Percentiles rank a stretch among this genome's conserved stretches.
Conservation (phyloP, 1,284 basidiomycete genomes). For the Ceratobasidium papillatum region DNA sequence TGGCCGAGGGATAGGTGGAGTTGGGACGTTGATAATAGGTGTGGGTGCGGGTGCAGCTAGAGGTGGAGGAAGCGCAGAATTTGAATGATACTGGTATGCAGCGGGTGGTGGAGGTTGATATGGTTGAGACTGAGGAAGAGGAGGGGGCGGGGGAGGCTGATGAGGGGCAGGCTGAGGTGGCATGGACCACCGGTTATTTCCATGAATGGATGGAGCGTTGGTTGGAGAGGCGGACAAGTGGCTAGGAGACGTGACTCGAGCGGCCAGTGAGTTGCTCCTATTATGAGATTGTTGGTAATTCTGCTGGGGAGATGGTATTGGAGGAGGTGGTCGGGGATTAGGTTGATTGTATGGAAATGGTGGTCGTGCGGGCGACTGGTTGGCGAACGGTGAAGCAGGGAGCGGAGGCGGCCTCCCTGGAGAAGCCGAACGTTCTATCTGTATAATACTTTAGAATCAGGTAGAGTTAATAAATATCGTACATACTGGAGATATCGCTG, state of each 20-base stretch:
- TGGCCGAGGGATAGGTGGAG: conserved; percentile 47
- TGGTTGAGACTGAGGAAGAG: conserved; percentile 49
- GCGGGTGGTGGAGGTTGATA: conserved; percentile 45
- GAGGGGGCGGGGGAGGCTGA: conserved; percentile 45
- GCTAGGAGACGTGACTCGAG: conserved; percentile 3
- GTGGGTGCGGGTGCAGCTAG: conserved; percentile 47
- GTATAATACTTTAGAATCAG: background rate
- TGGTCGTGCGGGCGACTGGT: conserved; percentile 22
- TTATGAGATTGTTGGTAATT: conserved; percentile 20
- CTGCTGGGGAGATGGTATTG: conserved; percentile 37
- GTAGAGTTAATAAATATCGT: background rate
- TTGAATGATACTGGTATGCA: conserved; percentile 43
- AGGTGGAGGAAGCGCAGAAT: conserved; percentile 48
- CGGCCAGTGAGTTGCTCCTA: conserved; percentile 26
- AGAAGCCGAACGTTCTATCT: background rate
- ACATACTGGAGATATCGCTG: background rate
- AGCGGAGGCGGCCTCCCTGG: conserved; percentile 7
- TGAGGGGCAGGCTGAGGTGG: conserved; percentile 43
- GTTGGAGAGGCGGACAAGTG: conserved; percentile 19
- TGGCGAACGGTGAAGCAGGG: conserved; percentile 16
- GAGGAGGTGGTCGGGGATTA: conserved; percentile 46
- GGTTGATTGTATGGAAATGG: conserved; percentile 35
- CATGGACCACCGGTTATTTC: conserved; percentile 32
- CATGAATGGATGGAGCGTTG: background rate
- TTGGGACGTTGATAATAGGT: conserved; percentile 50